Percentiles rank a stretch among this genome's conserved stretches.
phyloP scores from a whole-genome alignment of 2,329 filamentous ascomycete genomes.

The Hypomyces rosellus region DNA sequence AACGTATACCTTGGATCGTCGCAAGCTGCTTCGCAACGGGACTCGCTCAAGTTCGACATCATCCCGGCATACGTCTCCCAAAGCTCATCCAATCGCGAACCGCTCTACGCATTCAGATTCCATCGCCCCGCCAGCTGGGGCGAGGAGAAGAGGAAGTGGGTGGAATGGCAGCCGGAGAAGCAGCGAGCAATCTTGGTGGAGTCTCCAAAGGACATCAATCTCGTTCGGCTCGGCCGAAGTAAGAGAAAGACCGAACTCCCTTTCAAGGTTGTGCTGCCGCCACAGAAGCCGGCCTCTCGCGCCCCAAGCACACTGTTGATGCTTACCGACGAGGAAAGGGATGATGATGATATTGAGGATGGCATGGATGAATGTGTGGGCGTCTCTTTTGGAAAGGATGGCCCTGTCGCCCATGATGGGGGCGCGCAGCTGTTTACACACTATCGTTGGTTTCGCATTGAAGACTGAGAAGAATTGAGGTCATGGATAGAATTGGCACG shows the following conservation, averaged over 20 bases:
- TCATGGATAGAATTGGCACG: too few relatives aligned
- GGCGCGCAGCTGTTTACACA: too few relatives aligned
- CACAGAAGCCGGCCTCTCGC: background rate
- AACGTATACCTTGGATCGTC: conserved; percentile 2
- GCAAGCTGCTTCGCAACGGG: background rate
- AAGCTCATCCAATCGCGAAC: background rate
- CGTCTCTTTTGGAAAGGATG: conserved; percentile 3
- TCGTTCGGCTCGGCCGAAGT: background rate
- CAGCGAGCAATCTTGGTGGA: conserved; percentile 1
- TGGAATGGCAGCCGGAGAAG: conserved; percentile 2
- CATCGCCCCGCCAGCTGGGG: background rate
- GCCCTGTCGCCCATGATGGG: too few relatives aligned
- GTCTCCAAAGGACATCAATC: background rate
- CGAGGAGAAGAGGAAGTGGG: background rate
- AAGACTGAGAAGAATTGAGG: too few relatives aligned
- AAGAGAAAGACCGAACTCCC: background rate
- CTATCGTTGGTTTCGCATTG: too few relatives aligned
- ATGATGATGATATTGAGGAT: conserved; percentile 1
- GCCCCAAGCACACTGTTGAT: background rate
- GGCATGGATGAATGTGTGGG: conserved; percentile 2
- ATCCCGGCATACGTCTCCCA: background rate
- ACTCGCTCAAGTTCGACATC: conserved; percentile 5
- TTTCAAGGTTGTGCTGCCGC: background rate
- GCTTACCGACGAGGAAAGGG: background rate
- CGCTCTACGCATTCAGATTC: conserved; percentile 3